phyloP scores from a whole-genome alignment of 2,329 filamentous ascomycete genomes.

The Trichoderma sp. region DNA sequence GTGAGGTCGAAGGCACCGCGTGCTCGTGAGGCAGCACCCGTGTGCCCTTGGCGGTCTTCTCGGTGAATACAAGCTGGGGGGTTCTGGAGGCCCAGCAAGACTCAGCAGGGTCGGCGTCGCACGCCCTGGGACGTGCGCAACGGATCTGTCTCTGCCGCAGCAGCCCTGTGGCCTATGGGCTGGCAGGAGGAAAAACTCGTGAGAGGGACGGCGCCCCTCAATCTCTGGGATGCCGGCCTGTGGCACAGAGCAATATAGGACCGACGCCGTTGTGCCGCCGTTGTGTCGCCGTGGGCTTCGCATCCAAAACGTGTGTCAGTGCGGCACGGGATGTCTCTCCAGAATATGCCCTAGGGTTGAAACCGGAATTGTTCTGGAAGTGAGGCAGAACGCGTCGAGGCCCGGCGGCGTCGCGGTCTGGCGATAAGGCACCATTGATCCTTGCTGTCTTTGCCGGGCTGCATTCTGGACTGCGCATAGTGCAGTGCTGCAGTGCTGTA shows the following conservation, averaged over 20 bases:
- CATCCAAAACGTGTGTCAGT: constrained; percentile 1
- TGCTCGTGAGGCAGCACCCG: constrained; percentile 13
- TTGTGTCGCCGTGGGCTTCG: constrained; percentile 7
- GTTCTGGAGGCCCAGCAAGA: constrained; percentile 1
- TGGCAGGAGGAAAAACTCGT: neutral
- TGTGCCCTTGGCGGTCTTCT: constrained; percentile 3
- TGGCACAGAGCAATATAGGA: constrained; percentile 8
- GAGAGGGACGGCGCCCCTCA: constrained; percentile 3
- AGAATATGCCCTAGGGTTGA: constrained; percentile 18
- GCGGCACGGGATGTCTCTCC: constrained; percentile 13
- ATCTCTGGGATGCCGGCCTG: constrained; percentile 2
- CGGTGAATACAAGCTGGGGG: constrained; percentile 20
- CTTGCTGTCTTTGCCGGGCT: constrained; percentile 19
- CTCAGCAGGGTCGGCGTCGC: neutral
- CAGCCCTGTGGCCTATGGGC: neutral
- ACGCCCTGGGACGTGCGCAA: constrained; percentile 5
- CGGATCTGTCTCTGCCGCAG: constrained; percentile 1
- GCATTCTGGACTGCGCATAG: neutral
- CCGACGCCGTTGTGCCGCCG: neutral
- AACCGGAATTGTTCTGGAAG: constrained; percentile 22
- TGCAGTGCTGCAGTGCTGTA: neutral
- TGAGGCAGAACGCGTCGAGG: constrained; percentile 20
- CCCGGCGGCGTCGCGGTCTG: neutral
- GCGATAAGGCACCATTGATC: constrained; percentile 24
- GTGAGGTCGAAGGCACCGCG: neutral